Conservation (phyloP, 352 stramenopile genomes). For the Phytopythium boreale region DNA sequence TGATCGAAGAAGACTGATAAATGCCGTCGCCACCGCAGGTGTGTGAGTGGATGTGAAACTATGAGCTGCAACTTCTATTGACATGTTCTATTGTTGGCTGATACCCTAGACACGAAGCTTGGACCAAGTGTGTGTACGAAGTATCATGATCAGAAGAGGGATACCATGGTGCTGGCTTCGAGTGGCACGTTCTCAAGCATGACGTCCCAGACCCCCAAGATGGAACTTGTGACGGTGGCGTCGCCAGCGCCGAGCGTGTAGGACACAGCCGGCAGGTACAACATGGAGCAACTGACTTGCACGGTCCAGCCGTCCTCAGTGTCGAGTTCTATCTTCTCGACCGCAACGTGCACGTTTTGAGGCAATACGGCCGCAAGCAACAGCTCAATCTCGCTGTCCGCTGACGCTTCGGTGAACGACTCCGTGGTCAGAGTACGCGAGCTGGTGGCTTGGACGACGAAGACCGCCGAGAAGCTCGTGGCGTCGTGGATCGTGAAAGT, state of each 20-base stretch:
- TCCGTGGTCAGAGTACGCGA: slow-evolving; percentile 2
- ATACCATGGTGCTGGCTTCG: neutral
- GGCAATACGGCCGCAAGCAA: neutral
- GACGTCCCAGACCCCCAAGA: neutral
- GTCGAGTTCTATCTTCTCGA: neutral
- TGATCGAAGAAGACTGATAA: neutral
- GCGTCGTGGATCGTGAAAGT: slow-evolving; percentile 8
- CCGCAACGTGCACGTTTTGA: neutral
- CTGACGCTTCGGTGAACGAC: neutral
- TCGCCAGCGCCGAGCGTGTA: neutral
- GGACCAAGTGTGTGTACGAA: too few relatives aligned
- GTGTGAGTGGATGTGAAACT: too few relatives aligned
- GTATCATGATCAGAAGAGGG: neutral
- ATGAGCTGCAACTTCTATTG: too few relatives aligned
- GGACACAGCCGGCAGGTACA: neutral
- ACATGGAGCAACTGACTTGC: neutral
- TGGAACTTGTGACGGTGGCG: neutral
- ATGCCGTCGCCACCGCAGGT: too few relatives aligned
- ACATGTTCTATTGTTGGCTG: too few relatives aligned
- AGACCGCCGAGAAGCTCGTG: slow-evolving; percentile 10
- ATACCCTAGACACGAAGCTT: neutral
- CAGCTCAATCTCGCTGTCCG: neutral
- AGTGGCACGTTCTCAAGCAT: neutral
- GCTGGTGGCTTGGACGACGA: slow-evolving; percentile 15
- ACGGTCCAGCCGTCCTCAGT: neutral